Evolutionary conservation across 2,329 filamentous ascomycete genomes (phyloP), one percentile per base, ranked within the genome.

Genomic region (Cladobotryum protrusum): DNA sequence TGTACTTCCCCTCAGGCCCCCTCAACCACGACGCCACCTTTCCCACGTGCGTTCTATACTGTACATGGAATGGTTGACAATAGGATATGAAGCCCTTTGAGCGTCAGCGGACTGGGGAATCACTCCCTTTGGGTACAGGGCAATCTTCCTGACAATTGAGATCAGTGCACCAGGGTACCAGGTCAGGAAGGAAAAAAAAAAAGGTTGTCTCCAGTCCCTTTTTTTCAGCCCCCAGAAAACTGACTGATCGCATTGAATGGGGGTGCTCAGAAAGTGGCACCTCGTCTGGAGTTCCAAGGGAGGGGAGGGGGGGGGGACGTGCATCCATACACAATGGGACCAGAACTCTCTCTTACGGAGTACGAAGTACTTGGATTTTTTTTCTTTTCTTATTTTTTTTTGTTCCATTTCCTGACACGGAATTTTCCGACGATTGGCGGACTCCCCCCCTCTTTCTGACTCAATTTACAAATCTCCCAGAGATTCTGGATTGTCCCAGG

Each of bases 1-100:
- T 29, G 24, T 14, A 41, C 15, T 50, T 12, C n/a, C 29, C 14
- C 6, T 40, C 34, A 29, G 15, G 43, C 46, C 33, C 33, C 33
- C 39, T 40, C 33, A 37, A 50, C 43, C 20, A 47, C 20, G 44
- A 50, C 49, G 49, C 49, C 49, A 50, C 49, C 40, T 39, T 47
- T 17, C 19, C 49, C 49, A 50, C 49, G 49, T 50, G 49, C 49
- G 32, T 43, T 43, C 49, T 50, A 50, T 39, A 39, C 49, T 44
- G 11, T 32, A 47, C 44, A 29, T 32, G 44, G 49, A 37, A 47
- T 50, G 49, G 49, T 12, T 32, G 42, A 41, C 36, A 29, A 29
- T 6, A 29, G 24, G 24, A 29, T 9, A 2, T 29, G 24, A 29
- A 37, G 35, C 35, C n/a, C 24, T 29, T 29, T 29, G 24, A 29